Percentiles rank a stretch among this genome's conserved stretches.
phyloP scores from a whole-genome alignment of 805 yeast species.

The Pichia rugopelliculosa region DNA sequence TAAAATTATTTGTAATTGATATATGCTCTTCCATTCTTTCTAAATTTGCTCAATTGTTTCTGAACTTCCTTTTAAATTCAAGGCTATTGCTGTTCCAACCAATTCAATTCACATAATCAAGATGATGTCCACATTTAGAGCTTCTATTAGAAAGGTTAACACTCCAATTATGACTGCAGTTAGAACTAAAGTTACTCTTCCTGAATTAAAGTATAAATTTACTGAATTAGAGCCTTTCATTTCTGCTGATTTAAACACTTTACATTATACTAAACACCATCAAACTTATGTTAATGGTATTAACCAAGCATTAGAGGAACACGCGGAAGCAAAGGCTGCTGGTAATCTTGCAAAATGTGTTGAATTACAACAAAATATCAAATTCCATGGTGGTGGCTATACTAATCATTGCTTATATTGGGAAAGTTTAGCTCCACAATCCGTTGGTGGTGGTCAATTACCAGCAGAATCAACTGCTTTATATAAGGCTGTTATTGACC shows the following conservation, averaged over 20 bases:
- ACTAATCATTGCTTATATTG: conserved; percentile 81
- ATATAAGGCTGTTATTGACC: conserved; percentile 47
- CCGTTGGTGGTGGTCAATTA: conserved; percentile 68
- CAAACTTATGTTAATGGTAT: conserved; percentile 85
- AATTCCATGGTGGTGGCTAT: conserved; percentile 91
- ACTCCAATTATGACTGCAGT: conserved; percentile 19
- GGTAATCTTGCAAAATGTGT: conserved; percentile 55
- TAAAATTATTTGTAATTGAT: neutral
- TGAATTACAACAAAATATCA: conserved; percentile 64
- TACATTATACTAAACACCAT: conserved; percentile 87
- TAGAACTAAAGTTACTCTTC: conserved; percentile 67
- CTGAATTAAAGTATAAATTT: conserved; percentile 77
- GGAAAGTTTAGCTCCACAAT: conserved; percentile 76
- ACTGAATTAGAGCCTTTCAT: conserved; percentile 82
- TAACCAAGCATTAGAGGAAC: conserved; percentile 70
- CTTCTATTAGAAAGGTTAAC: conserved; percentile 11
- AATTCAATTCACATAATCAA: neutral
- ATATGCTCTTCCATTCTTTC: neutral
- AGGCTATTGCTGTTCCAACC: neutral
- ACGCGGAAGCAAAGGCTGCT: conserved; percentile 52
- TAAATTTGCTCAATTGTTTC: neutral
- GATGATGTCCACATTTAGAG: conserved; percentile 22
- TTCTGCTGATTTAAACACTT: conserved; percentile 78
- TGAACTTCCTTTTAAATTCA: conserved; percentile 22
- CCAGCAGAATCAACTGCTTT: conserved; percentile 51